Conservation (phyloP, 352 stramenopile species). For the Elongisporangium senticosum region DNA sequence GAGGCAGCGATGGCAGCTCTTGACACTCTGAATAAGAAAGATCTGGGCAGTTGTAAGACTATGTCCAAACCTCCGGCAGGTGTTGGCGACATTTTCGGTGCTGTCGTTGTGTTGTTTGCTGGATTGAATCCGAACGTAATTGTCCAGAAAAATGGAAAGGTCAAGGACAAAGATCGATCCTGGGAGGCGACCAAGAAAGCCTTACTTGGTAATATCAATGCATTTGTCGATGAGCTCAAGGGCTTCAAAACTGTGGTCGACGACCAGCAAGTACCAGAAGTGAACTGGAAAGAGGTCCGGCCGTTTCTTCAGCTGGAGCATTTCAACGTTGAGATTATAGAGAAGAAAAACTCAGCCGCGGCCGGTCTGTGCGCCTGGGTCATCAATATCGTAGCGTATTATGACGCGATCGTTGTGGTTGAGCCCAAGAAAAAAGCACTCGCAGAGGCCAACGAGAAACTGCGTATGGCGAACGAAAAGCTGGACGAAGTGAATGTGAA, state of each 20-base stretch:
- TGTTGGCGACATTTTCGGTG: conserved; percentile 83
- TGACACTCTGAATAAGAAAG: conserved; percentile 88
- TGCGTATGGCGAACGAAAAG: conserved; percentile 78
- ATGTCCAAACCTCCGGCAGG: conserved; percentile 88
- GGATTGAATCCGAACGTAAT: conserved; percentile 64
- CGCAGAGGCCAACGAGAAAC: conserved; percentile 73
- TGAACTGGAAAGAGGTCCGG: conserved; percentile 81
- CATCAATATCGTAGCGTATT: conserved; percentile 92
- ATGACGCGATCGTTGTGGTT: conserved; percentile 92
- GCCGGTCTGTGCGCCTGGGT: conserved; percentile 78
- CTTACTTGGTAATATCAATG: conserved; percentile 89
- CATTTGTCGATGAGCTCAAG: conserved; percentile 91
- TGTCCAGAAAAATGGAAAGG: conserved; percentile 91
- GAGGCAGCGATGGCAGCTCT: conserved; percentile 86
- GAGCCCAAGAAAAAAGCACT: conserved; percentile 89
- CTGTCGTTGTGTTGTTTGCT: conserved; percentile 72
- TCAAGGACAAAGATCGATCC: conserved; percentile 90
- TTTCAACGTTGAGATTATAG: conserved; percentile 77
- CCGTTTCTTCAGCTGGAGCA: conserved; percentile 73
- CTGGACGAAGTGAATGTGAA: conserved; percentile 87
- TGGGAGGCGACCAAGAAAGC: conserved; percentile 94
- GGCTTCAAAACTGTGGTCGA: conserved; percentile 68
- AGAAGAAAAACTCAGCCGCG: conserved; percentile 80
- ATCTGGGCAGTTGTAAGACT: conserved; percentile 89
- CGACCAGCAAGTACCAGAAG: conserved; percentile 53